These are phyloP conservation scores for Boechera divaricarpa DNA, from an alignment of 345 rosid species.

Conservation along the genomic window DNA sequence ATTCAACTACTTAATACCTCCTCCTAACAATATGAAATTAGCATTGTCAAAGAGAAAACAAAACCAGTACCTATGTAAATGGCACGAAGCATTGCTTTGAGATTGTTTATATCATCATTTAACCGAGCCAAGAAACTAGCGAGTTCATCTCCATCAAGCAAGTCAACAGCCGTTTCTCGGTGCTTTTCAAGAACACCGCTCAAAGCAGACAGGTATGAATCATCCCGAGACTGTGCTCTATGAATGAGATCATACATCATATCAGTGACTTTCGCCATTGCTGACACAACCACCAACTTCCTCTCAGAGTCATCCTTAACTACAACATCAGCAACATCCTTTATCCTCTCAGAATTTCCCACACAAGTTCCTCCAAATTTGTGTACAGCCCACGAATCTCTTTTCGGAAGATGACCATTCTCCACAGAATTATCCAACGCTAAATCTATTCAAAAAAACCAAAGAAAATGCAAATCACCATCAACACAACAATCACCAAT, in stretches of 20 bases:
- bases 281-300: slow-evolving; percentile 91
- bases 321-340: slow-evolving; percentile 79
- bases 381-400: slow-evolving; percentile 83
- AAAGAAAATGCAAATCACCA: slow-evolving; percentile 48
- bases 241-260: slow-evolving; percentile 90
- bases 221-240: slow-evolving; percentile 86
- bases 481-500: slow-evolving; percentile 7
- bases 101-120: slow-evolving; percentile 77
- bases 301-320: slow-evolving; percentile 64
- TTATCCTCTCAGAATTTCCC: slow-evolving; percentile 82
- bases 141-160: slow-evolving; percentile 78
- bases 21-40: not conserved
- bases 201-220: slow-evolving; percentile 71
- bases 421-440: slow-evolving; percentile 57
- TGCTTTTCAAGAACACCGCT: slow-evolving; percentile 86
- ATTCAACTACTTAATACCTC: not conserved
- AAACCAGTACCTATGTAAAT: slow-evolving; percentile 72
- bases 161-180: slow-evolving; percentile 69
- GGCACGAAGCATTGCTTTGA: slow-evolving; percentile 97
- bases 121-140: slow-evolving; percentile 66
- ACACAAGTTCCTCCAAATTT: slow-evolving; percentile 99
- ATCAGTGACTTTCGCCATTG: slow-evolving; percentile 97
- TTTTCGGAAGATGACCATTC: slow-evolving; percentile 64
- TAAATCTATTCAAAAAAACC: slow-evolving; percentile 48
- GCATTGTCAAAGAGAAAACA: not conserved